phyloP scores from a whole-genome alignment of 306 rosid genomes.

The Macrotyloma uniflorum region DNA sequence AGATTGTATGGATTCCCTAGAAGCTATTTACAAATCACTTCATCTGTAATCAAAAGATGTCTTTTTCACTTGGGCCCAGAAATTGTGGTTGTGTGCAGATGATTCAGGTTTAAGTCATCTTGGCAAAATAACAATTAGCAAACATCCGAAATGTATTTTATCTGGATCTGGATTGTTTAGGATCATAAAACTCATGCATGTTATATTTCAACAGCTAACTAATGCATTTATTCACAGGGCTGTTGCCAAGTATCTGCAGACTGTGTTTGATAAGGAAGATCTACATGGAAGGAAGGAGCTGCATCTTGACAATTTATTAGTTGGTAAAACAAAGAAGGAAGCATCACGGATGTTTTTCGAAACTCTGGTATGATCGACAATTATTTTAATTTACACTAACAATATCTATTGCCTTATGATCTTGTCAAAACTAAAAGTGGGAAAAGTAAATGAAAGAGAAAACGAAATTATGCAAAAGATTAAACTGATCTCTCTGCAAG shows the following conservation, averaged over 20 bases:
- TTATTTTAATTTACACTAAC: conserved; percentile 3
- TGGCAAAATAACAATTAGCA: background rate
- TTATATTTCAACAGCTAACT: conserved; percentile 29
- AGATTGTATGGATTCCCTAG: background rate
- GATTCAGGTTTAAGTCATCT: conserved; percentile 9
- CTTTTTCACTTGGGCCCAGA: background rate
- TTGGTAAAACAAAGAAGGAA: conserved; percentile 51
- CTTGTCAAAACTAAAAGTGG: background rate
- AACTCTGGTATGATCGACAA: conserved; percentile 59
- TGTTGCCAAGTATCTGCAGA: conserved; percentile 96
- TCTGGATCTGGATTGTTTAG: conserved; percentile 7
- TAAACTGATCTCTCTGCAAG: background rate
- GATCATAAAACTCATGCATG: background rate
- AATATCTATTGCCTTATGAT: conserved; percentile 1
- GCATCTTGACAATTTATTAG: conserved; percentile 71
- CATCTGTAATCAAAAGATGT: background rate
- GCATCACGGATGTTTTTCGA: conserved; percentile 56
- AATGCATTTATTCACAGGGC: conserved; percentile 54
- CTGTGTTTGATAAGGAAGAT: conserved; percentile 75
- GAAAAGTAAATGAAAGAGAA: background rate
- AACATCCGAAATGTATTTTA: background rate
- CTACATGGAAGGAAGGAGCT: conserved; percentile 65
- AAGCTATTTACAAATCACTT: background rate
- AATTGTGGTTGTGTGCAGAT: conserved; percentile 4
- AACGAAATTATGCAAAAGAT: background rate